phyloP scores from a whole-genome alignment of 331 rosid genomes.

The Spiraea crenata region DNA sequence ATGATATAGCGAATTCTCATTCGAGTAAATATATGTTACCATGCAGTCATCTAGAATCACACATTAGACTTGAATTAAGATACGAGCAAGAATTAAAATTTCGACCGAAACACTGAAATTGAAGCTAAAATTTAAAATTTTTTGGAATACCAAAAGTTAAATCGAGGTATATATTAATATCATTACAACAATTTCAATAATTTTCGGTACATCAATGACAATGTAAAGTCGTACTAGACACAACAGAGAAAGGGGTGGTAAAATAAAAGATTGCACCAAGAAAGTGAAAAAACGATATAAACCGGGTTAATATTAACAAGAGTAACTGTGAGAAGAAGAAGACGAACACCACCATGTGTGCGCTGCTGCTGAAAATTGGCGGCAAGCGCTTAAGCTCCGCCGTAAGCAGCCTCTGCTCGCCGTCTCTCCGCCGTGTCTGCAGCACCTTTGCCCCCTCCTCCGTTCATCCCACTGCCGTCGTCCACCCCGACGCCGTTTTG shows the following conservation, averaged over 20 bases:
- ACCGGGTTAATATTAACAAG: not conserved
- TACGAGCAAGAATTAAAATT: too few relatives aligned
- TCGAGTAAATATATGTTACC: too few relatives aligned
- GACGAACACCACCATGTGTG: conserved; percentile 12
- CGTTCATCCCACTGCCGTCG: conserved; percentile 64
- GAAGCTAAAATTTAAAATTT: too few relatives aligned
- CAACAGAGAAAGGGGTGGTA: not conserved
- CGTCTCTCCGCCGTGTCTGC: not conserved
- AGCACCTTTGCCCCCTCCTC: conserved; percentile 25
- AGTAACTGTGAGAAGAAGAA: not conserved
- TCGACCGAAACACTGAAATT: too few relatives aligned
- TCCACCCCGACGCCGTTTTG: conserved; percentile 70
- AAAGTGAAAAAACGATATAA: not conserved
- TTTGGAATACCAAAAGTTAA: too few relatives aligned
- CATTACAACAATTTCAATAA: too few relatives aligned
- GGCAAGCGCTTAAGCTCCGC: not conserved
- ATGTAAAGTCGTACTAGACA: too few relatives aligned
- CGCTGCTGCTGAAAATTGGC: not conserved
- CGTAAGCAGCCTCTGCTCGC: not conserved
- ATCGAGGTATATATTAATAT: too few relatives aligned
- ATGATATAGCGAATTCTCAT: not conserved
- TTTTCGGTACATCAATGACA: too few relatives aligned
- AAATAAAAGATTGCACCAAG: not conserved
- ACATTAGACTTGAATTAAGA: too few relatives aligned
- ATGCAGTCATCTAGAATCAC: too few relatives aligned